Evolutionary conservation across 352 stramenopile genomes (phyloP).

Genomic region (Phytophthora ramorum): DNA sequence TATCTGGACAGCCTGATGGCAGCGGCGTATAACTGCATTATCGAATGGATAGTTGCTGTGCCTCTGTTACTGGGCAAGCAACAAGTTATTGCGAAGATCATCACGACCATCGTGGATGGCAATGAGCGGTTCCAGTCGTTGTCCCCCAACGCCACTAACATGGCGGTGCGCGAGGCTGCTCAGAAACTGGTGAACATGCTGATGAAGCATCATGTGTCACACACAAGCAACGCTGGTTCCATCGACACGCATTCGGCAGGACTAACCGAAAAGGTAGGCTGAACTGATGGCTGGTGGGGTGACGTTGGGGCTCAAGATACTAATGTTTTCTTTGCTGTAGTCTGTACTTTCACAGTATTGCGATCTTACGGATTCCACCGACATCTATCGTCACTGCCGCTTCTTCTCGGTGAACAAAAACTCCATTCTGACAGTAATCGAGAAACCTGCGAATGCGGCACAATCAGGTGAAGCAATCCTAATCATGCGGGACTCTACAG

Average conservation of each 20-base stretch:
- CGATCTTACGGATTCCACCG: slow-evolving; percentile 43
- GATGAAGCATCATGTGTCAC: slow-evolving; percentile 88
- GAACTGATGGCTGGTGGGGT: background rate
- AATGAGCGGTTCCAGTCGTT: slow-evolving; percentile 77
- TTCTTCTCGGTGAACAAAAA: slow-evolving; percentile 89
- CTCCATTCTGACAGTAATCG: slow-evolving; percentile 81
- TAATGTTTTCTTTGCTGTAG: slow-evolving; percentile 36
- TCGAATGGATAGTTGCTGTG: slow-evolving; percentile 84
- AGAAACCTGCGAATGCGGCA: slow-evolving; percentile 61
- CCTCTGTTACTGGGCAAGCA: slow-evolving; percentile 78
- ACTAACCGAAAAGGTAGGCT: slow-evolving; percentile 69
- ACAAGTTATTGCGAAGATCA: slow-evolving; percentile 81
- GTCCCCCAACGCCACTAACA: slow-evolving; percentile 51
- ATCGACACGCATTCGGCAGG: slow-evolving; percentile 51
- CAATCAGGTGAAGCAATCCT: slow-evolving; percentile 67
- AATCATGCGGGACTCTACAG: slow-evolving; percentile 81
- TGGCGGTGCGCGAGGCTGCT: slow-evolving; percentile 72
- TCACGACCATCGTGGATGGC: slow-evolving; percentile 81
- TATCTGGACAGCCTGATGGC: slow-evolving; percentile 88
- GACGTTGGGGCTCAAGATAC: background rate
- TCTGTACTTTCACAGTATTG: slow-evolving; percentile 66
- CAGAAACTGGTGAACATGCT: slow-evolving; percentile 87
- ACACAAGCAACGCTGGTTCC: slow-evolving; percentile 49
- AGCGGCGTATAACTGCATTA: slow-evolving; percentile 81
- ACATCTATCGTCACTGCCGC: slow-evolving; percentile 64